Conservation (phyloP, 1,139 yeast genomes). For the Debaryomyces sp. region DNA sequence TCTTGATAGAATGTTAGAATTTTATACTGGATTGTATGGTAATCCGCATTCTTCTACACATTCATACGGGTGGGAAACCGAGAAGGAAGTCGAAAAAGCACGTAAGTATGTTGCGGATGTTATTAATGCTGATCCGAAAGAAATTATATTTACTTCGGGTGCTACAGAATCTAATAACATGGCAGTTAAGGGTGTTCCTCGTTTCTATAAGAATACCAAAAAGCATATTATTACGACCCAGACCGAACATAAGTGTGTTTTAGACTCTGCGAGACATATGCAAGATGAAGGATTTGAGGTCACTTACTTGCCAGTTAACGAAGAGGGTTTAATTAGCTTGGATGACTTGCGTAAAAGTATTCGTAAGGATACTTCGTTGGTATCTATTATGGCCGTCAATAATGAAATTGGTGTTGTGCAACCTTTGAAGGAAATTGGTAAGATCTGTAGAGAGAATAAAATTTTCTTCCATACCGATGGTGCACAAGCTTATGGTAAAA, state of each 20-base stretch:
- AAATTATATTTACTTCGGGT: conserved; percentile 94
- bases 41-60: conserved; percentile 98
- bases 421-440: conserved; percentile 93
- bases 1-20: conserved; percentile 88
- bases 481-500: conserved; percentile 97
- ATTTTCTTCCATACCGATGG: conserved; percentile 98
- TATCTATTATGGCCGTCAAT: conserved; percentile 97
- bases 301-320: conserved; percentile 83
- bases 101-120: conserved; percentile 79
- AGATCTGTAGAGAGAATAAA: conserved; percentile 81
- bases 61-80: conserved; percentile 99
- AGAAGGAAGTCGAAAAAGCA: conserved; percentile 85
- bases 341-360: conserved; percentile 81
- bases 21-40: conserved; percentile 92
- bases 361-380: conserved; percentile 87
- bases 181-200: conserved; percentile 93
- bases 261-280: conserved; percentile 92
- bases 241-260: conserved; percentile 97
- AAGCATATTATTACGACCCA: conserved; percentile 94
- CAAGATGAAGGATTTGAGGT: conserved; percentile 98
- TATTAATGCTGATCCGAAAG: conserved; percentile 94
- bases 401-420: conserved; percentile 98
- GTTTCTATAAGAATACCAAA: conserved; percentile 87
- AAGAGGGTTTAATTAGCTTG: conserved; percentile 78
- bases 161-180: conserved; percentile 97